phyloP scores from a whole-genome alignment of 2,329 filamentous ascomycete species.

The Penicillium sp. region DNA sequence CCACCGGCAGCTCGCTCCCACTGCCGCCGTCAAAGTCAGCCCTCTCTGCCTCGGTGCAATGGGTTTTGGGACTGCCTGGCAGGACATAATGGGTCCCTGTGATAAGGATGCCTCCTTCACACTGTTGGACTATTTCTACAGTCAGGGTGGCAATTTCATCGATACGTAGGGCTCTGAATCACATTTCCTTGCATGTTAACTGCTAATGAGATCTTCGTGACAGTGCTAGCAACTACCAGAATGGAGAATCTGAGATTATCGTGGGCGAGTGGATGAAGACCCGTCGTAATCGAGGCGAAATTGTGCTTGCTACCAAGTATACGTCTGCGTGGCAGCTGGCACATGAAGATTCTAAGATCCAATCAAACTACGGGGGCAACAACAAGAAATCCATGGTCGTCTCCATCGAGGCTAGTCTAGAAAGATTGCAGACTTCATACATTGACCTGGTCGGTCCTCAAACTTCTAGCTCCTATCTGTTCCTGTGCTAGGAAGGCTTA shows the following conservation, averaged over 20 bases:
- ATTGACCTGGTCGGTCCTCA: slow-evolving; percentile 38
- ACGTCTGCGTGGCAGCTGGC: slow-evolving; percentile 37
- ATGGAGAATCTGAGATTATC: slow-evolving; percentile 49
- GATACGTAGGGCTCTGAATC: slow-evolving; percentile 37
- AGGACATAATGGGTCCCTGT: slow-evolving; percentile 36
- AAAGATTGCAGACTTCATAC: slow-evolving; percentile 36
- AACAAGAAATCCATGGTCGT: slow-evolving; percentile 30
- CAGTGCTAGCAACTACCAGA: slow-evolving; percentile 48
- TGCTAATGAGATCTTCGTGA: too few relatives aligned
- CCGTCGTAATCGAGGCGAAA: slow-evolving; percentile 48
- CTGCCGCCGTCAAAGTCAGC: background rate
- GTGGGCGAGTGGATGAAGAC: slow-evolving; percentile 54
- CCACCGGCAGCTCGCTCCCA: background rate
- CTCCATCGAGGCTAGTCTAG: slow-evolving; percentile 28
- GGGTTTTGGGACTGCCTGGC: background rate
- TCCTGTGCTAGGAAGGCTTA: too few relatives aligned
- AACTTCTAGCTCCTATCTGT: too few relatives aligned
- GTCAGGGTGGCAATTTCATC: slow-evolving; percentile 54
- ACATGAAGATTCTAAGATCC: slow-evolving; percentile 27
- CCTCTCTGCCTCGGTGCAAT: slow-evolving; percentile 1
- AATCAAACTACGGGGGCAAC: slow-evolving; percentile 47
- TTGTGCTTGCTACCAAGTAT: slow-evolving; percentile 59
- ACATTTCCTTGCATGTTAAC: too few relatives aligned
- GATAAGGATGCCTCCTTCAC: slow-evolving; percentile 47
- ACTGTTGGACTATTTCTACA: slow-evolving; percentile 50